phyloP scores from a whole-genome alignment of 768 basidiomycete species.

The Kwoniella pini region DNA sequence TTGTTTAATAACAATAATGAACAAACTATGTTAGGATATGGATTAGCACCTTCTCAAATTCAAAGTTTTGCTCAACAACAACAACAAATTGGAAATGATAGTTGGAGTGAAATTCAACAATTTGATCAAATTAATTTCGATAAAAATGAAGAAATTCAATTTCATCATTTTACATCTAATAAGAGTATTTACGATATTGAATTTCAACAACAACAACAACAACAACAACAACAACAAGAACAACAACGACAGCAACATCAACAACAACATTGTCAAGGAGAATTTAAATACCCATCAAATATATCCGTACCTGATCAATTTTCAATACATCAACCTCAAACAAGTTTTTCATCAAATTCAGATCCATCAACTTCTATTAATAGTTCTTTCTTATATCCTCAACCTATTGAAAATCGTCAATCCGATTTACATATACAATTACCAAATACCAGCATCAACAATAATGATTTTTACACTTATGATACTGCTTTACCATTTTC shows the following conservation, averaged over 20 bases:
- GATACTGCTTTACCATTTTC: conserved; percentile 43
- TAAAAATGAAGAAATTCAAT: too few species aligned
- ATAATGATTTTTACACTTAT: conserved; percentile 30
- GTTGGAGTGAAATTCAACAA: too few species aligned
- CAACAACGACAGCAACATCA: not conserved
- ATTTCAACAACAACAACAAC: too few species aligned
- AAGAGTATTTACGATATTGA: too few species aligned
- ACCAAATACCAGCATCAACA: not conserved
- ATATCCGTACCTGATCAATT: not conserved
- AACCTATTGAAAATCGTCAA: not conserved
- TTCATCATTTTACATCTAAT: too few species aligned
- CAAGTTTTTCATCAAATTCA: not conserved
- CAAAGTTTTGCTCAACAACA: conserved; percentile 3
- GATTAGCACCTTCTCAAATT: conserved; percentile 11
- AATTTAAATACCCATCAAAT: not conserved
- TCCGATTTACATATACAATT: not conserved
- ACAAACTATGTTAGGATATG: conserved; percentile 2
- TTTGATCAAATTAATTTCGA: too few species aligned
- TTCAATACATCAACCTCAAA: not conserved
- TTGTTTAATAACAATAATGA: not conserved
- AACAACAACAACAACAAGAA: not conserved
- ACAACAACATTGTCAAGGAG: too few species aligned
- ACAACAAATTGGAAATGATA: too few species aligned
- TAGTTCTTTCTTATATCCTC: conserved; percentile 3
- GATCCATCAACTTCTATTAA: not conserved